A percentile compares a stretch with the other conserved stretches of the same genome.
phyloP scores from a whole-genome alignment of 345 rosid genomes.

The Eucalyptus cloeziana region DNA sequence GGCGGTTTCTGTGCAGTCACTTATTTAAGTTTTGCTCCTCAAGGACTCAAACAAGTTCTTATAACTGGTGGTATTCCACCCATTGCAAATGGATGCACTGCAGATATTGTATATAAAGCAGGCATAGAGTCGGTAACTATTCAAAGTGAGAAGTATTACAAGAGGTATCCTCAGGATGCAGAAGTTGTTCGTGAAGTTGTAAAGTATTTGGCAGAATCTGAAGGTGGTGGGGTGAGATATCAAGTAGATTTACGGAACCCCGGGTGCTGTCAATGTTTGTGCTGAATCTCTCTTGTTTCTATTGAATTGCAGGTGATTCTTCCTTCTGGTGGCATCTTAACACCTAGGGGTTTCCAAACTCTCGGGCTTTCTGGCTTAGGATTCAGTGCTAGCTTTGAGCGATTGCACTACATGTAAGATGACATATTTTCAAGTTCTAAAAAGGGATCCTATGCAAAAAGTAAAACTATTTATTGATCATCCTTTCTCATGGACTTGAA shows the following conservation, averaged over 20 bases:
- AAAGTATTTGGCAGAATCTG: constrained; percentile 53
- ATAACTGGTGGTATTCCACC: constrained; percentile 96
- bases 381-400: constrained; percentile 80
- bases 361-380: constrained; percentile 87
- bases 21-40: constrained; percentile 79
- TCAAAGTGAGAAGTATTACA: constrained; percentile 84
- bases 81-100: constrained; percentile 54
- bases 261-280: neutral
- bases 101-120: constrained; percentile 54
- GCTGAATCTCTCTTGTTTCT: neutral
- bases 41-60: constrained; percentile 85
- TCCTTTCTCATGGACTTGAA: neutral
- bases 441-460: neutral
- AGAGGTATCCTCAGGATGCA: constrained; percentile 78
- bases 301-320: constrained; percentile 46
- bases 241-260: neutral
- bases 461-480: neutral
- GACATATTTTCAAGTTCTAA: neutral
- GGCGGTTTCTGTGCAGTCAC: constrained; percentile 95
- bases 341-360: constrained; percentile 69
- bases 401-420: constrained; percentile 81
- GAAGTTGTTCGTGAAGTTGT: constrained; percentile 61
- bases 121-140: constrained; percentile 38
- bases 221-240: constrained; percentile 71
- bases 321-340: constrained; percentile 83